These are phyloP conservation scores for Aspergillus sp. DNA, from an alignment of 2,329 filamentous ascomycete genomes.

Conservation along the genomic window DNA sequence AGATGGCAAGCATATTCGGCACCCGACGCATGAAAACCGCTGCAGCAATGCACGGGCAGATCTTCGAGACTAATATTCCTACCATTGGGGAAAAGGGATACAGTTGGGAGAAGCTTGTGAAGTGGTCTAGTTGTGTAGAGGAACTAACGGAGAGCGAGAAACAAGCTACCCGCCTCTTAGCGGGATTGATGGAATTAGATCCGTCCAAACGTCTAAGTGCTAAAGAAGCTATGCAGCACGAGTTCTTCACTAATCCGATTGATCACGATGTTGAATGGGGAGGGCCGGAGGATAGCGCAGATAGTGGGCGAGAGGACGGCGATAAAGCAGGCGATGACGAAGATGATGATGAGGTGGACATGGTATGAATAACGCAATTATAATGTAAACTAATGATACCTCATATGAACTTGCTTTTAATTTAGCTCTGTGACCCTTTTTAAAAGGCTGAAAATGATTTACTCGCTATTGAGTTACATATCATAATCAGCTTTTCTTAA, in stretches of 20 bases:
- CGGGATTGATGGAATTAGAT: slow-evolving; percentile 46
- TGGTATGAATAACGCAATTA: slow-evolving; percentile 27
- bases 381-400: slow-evolving; percentile 19
- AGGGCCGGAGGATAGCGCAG: slow-evolving; percentile 36
- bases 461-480: too few relatives aligned
- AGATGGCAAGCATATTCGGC: slow-evolving; percentile 95
- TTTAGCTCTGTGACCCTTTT: too few relatives aligned
- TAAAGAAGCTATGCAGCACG: slow-evolving; percentile 44
- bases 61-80: slow-evolving; percentile 90
- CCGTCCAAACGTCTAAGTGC: slow-evolving; percentile 43
- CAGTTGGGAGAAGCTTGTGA: slow-evolving; percentile 85
- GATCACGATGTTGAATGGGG: slow-evolving; percentile 43
- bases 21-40: slow-evolving; percentile 77
- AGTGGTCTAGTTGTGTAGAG: slow-evolving; percentile 86
- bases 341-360: slow-evolving; percentile 40
- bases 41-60: slow-evolving; percentile 80
- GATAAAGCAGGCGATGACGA: slow-evolving; percentile 35
- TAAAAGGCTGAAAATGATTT: too few relatives aligned
- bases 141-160: slow-evolving; percentile 51
- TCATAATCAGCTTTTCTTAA: too few relatives aligned
- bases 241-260: slow-evolving; percentile 45
- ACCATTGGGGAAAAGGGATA: slow-evolving; percentile 85
- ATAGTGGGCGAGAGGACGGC: slow-evolving; percentile 34
- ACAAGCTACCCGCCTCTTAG: slow-evolving; percentile 45
- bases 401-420: not conserved